phyloP scores from a whole-genome alignment of 2,329 filamentous ascomycete genomes.

The Neoscytalidium dimidiatum region DNA sequence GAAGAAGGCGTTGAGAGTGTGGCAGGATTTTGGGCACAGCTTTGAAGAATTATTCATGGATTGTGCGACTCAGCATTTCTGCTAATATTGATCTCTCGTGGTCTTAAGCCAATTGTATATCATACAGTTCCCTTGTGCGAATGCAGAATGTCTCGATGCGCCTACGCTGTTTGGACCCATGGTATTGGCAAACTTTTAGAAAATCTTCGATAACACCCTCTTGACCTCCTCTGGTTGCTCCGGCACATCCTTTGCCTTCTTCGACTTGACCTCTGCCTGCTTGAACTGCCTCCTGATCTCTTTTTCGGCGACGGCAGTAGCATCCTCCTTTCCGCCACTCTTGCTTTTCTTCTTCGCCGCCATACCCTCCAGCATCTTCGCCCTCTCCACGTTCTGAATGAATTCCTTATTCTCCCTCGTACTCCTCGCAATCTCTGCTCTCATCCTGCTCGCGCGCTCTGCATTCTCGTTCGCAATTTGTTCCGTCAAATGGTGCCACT shows the following conservation, averaged over 20 bases:
- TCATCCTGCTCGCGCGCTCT: slow-evolving; percentile 72
- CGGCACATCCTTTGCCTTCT: slow-evolving; percentile 33
- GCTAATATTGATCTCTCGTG: neutral
- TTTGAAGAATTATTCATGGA: neutral
- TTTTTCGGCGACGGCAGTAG: slow-evolving; percentile 37
- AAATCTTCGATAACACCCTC: slow-evolving; percentile 40
- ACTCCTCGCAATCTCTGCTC: slow-evolving; percentile 74
- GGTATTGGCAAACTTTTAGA: slow-evolving; percentile 24
- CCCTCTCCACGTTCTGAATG: slow-evolving; percentile 74
- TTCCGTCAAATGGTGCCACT: slow-evolving; percentile 72
- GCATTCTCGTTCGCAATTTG: slow-evolving; percentile 82
- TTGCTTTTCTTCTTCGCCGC: slow-evolving; percentile 58
- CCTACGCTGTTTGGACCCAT: neutral
- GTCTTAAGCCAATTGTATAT: neutral
- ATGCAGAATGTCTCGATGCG: neutral
- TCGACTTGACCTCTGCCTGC: slow-evolving; percentile 63
- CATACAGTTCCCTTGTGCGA: neutral
- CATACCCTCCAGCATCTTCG: slow-evolving; percentile 78
- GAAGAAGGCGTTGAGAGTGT: slow-evolving; percentile 46
- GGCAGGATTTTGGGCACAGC: neutral
- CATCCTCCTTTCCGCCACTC: slow-evolving; percentile 40
- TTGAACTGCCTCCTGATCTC: slow-evolving; percentile 58
- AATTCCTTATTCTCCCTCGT: slow-evolving; percentile 81
- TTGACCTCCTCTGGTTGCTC: slow-evolving; percentile 26
- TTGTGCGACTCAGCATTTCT: neutral